phyloP scores from a whole-genome alignment of 495 filamentous ascomycete species.

The Hypoxylon cercidicola region DNA sequence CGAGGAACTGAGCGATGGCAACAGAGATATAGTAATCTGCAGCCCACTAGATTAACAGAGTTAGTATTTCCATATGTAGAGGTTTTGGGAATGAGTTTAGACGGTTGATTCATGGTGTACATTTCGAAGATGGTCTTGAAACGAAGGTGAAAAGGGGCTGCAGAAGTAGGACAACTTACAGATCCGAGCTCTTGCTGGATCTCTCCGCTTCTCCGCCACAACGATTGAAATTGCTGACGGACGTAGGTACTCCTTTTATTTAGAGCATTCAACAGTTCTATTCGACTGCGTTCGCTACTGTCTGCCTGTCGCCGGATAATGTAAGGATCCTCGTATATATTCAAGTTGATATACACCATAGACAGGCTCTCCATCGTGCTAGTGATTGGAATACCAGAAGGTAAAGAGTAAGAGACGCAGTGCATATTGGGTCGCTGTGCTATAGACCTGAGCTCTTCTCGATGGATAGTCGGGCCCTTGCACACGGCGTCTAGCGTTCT shows the following conservation, averaged over 20 bases:
- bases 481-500: conserved; percentile 77
- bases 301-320: conserved; percentile 61
- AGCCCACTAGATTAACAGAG: conserved; percentile 61
- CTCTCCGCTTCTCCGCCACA: conserved; percentile 60
- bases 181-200: conserved; percentile 74
- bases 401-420: conserved; percentile 58
- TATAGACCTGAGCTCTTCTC: conserved; percentile 72
- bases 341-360: conserved; percentile 55
- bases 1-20: conserved; percentile 62
- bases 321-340: conserved; percentile 77
- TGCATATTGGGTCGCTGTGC: conserved; percentile 73
- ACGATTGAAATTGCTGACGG: conserved; percentile 67
- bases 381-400: conserved; percentile 26
- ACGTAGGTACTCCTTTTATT: conserved; percentile 68
- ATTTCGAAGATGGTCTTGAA: not conserved
- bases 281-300: conserved; percentile 47
- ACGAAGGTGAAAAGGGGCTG: not conserved
- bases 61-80: conserved; percentile 4
- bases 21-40: conserved; percentile 74
- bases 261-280: conserved; percentile 59
- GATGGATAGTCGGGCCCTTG: conserved; percentile 75
- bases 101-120: not conserved
- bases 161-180: conserved; percentile 19
- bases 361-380: conserved; percentile 49
- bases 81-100: not conserved